Evolutionary conservation across 2,329 filamentous ascomycete species (phyloP), one percentile per base, ranked within the genome.

Genomic region (Colletotrichum sp.): DNA sequence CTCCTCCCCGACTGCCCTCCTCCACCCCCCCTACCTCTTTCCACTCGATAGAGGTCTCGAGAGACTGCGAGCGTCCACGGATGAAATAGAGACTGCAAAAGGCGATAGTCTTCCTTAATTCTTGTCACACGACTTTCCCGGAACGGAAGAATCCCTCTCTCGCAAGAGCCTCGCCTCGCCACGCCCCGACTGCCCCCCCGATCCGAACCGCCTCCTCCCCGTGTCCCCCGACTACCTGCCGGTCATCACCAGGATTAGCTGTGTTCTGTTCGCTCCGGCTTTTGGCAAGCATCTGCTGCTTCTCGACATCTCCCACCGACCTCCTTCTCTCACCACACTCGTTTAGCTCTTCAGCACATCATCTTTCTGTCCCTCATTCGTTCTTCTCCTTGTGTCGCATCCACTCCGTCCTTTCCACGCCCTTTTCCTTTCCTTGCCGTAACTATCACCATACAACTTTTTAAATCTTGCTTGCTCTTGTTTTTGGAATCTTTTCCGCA

Each of bases 281-380:
- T 55, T 61, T 52, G 55, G 73, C 69, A 65, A 62, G 72, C 62
- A 43, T 21, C 43, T 52, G 56, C 73, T 75, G 70, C 73, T 75
- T 68, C 73, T 75, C 69, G 64, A 75, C 43, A 73, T 55, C 70
- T 73, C 58, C 73, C 34, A 34, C n/a, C 61, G 56, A 63, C 73
- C 70, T 73, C 70, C 73, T 75, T 75, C 74, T 76, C 74, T 74
- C 71, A 65, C 34, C 48, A 76, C 74, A 76, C 74, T 76, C 74
- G 74, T 76, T 76, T 70, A 61, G 71, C 71, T 72, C 75, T 72
- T 64, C 63, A 71, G 72, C 72, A 71, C 71, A 62, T 48, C 18
- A 55, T 68, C 67, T 56, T 65, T 71, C 72, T 48, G 75, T 76
- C 65, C 55, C 32, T 63, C 61, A 21, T 67, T 65, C 18, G 14